Conservation (phyloP, 192 early-diverging fungal genomes). For the Geranomyces michiganensis region DNA sequence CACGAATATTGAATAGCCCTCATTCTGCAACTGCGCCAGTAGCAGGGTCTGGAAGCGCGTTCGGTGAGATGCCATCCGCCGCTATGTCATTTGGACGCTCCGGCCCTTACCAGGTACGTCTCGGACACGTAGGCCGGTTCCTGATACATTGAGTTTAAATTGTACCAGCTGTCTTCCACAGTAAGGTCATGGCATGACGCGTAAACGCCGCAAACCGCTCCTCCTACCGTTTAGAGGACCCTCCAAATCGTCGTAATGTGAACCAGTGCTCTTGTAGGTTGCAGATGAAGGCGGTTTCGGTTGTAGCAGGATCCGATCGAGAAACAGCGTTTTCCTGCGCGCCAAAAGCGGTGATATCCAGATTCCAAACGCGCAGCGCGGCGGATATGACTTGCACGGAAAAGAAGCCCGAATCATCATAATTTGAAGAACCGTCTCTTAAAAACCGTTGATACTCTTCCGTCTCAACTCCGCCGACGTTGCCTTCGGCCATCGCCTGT, state of each 20-base stretch:
- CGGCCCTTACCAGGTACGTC: conserved; percentile 56
- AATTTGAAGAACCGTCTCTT: conserved; percentile 45
- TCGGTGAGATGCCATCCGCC: not conserved
- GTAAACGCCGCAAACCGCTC: not conserved
- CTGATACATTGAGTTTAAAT: conserved; percentile 64
- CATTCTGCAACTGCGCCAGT: conserved; percentile 45
- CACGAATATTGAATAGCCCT: conserved; percentile 57
- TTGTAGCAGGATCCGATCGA: conserved; percentile 47
- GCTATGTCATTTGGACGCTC: not conserved
- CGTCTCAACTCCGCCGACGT: conserved; percentile 23
- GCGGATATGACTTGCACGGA: conserved; percentile 67
- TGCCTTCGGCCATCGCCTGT: conserved; percentile 39
- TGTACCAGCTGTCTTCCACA: conserved; percentile 71
- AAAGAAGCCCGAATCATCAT: conserved; percentile 70
- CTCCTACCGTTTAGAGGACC: conserved; percentile 39
- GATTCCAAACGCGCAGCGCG: conserved; percentile 60
- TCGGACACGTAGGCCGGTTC: conserved; percentile 65
- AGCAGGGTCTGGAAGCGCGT: conserved; percentile 32
- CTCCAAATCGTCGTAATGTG: conserved; percentile 70
- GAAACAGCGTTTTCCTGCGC: conserved; percentile 49
- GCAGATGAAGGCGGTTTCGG: conserved; percentile 69
- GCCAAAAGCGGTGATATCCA: conserved; percentile 61
- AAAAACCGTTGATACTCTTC: conserved; percentile 31
- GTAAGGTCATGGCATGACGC: not conserved
- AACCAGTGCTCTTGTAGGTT: conserved; percentile 67